Evolutionary conservation across 805 yeast genomes (phyloP).

Genomic region (Jamesozyma piceae): DNA sequence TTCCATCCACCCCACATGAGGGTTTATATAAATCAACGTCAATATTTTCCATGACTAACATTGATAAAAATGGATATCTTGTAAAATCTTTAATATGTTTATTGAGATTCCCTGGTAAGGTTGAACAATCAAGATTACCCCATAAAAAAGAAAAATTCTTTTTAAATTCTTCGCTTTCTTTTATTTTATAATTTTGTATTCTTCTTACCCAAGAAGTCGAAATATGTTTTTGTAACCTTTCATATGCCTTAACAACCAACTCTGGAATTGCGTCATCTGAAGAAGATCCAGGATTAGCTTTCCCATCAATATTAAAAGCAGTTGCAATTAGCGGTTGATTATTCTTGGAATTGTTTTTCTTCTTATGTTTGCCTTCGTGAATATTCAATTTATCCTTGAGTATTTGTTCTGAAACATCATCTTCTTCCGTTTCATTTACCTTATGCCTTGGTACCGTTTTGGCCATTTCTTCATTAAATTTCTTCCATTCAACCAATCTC

Average conservation of each 20-base stretch:
- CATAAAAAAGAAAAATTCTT: conserved; percentile 35
- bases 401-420: conserved; percentile 6
- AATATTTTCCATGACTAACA: conserved; percentile 40
- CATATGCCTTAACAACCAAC: conserved; percentile 9
- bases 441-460: conserved; percentile 5
- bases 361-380: neutral
- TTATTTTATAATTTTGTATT: conserved; percentile 39
- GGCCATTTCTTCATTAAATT: conserved; percentile 29
- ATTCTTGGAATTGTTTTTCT: neutral
- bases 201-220: conserved; percentile 65
- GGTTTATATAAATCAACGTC: conserved; percentile 44
- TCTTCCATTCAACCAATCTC: conserved; percentile 42
- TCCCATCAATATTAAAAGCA: conserved; percentile 7
- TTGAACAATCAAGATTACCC: conserved; percentile 31
- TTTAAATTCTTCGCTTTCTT: conserved; percentile 34
- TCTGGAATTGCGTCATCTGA: neutral
- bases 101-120: conserved; percentile 34
- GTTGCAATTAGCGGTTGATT: neutral
- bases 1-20: conserved; percentile 38
- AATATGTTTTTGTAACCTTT: conserved; percentile 37
- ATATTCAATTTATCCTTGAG: neutral
- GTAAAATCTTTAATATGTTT: conserved; percentile 40
- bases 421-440: neutral
- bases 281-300: conserved; percentile 2
- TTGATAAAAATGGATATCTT: conserved; percentile 44